A percentile compares a stretch with the other conserved stretches of the same genome.
Conservation (phyloP, 1,284 basidiomycete genomes). For the Irpex sp. region DNA sequence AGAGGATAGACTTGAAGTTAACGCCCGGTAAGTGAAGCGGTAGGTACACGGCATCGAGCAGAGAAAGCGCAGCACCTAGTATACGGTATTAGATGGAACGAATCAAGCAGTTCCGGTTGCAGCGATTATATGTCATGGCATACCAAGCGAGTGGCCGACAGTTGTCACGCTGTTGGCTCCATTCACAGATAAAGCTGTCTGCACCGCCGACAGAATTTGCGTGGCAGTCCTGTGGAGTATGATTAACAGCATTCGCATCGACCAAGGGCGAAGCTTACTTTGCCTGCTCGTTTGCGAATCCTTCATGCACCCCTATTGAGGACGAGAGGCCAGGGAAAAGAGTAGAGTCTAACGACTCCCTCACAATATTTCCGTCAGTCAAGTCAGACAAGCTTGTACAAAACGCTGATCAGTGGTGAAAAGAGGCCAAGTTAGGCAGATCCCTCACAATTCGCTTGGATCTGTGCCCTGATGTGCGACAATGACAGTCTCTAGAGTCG, state of each 20-base stretch:
- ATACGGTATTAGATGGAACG: neutral
- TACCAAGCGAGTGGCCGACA: slow-evolving; percentile 33
- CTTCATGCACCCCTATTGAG: slow-evolving; percentile 46
- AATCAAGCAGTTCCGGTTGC: neutral
- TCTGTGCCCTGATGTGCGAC: slow-evolving; percentile 53
- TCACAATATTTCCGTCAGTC: slow-evolving; percentile 46
- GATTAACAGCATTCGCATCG: too few relatives aligned
- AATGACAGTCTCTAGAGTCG: slow-evolving; percentile 35
- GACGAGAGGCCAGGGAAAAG: slow-evolving; percentile 55
- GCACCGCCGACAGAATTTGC: slow-evolving; percentile 31
- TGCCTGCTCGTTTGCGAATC: slow-evolving; percentile 51
- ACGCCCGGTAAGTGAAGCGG: slow-evolving; percentile 31
- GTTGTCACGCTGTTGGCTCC: slow-evolving; percentile 27
- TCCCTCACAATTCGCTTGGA: slow-evolving; percentile 36
- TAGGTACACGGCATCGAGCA: slow-evolving; percentile 39
- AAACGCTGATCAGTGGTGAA: neutral
- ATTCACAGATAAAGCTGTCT: slow-evolving; percentile 25
- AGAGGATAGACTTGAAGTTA: slow-evolving; percentile 36
- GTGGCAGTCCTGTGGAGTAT: slow-evolving; percentile 25
- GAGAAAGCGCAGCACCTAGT: slow-evolving; percentile 34
- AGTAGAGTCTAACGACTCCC: slow-evolving; percentile 32
- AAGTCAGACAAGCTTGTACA: slow-evolving; percentile 38
- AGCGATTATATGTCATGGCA: neutral
- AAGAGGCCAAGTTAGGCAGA: neutral
- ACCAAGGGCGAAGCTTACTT: slow-evolving; percentile 27